phyloP scores from a whole-genome alignment of 805 yeast genomes.

The Hanseniaspora valbyensis region DNA sequence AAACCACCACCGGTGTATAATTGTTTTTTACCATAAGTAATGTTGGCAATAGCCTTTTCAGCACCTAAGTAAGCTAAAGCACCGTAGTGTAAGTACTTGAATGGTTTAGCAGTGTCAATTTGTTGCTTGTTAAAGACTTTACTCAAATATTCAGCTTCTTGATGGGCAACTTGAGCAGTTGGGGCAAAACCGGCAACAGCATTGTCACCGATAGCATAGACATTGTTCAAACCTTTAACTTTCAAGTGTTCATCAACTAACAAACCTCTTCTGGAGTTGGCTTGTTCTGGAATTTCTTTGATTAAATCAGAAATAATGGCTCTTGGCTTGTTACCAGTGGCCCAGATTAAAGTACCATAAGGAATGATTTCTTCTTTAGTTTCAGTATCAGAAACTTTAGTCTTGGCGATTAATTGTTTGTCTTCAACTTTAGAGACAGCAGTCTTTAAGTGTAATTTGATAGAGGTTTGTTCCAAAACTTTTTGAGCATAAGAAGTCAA shows the following conservation, averaged over 20 bases:
- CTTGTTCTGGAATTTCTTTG: constrained; percentile 64
- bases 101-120: constrained; percentile 36
- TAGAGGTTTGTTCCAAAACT: constrained; percentile 40
- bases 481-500: constrained; percentile 36
- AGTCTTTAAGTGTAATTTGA: constrained; percentile 70
- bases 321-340: constrained; percentile 90
- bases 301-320: constrained; percentile 56
- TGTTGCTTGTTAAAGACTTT: constrained; percentile 50
- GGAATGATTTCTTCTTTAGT: constrained; percentile 51
- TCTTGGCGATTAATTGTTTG: constrained; percentile 58
- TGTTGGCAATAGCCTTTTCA: constrained; percentile 88
- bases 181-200: constrained; percentile 84
- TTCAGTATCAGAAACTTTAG: constrained; percentile 61
- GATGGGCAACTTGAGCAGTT: constrained; percentile 95
- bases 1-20: constrained; percentile 79
- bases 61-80: constrained; percentile 87
- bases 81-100: constrained; percentile 79
- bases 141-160: constrained; percentile 76
- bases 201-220: constrained; percentile 89
- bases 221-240: constrained; percentile 70
- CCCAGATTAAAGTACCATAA: constrained; percentile 92
- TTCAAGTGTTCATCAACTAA: constrained; percentile 66
- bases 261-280: constrained; percentile 76
- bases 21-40: constrained; percentile 67
- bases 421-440: constrained; percentile 81